Evolutionary conservation across 805 yeast genomes (phyloP), one percentile per base, ranked within the genome.

Genomic region (Wickerhamiella domercqiae): DNA sequence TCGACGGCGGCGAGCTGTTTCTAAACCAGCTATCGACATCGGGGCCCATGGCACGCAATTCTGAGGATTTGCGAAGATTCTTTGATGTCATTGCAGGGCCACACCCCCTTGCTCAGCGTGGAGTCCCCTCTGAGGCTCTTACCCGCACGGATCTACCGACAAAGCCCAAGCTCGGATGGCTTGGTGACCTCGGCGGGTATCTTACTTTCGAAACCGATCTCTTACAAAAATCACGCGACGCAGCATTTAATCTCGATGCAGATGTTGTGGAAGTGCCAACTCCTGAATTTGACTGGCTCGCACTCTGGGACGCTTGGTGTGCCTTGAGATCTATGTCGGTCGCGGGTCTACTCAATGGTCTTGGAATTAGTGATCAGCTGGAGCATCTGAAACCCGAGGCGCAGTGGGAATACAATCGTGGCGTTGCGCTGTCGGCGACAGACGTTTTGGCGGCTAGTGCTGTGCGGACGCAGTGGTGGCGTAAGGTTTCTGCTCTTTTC

Each of bases 1-100:
- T 7, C 7, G 16, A 16, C 21, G 21, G 18, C 5, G 33, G 7
- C 21, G 16, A 16, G 7, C 16, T 7, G 5, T 30, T 30, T 17
- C 9, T 13, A 7, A 21, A 13, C 5, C 18, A 30, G 7, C 20
- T 30, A 14, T 14, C 33, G 5, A 30, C 33, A 9, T 20, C 16
- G 21, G 33, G 33, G 5, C 33, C 33, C 20, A 30, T 30, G 33
- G 33, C 33, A 30, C 19, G 33, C 5, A 30, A 30, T 30, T 20
- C 21, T n/a, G 18, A 17, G 5, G 33, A 30, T 30, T 18, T 30
- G 7, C 7, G 21, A 13, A 20, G 11, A 6, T 14, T 30, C 5
- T 30, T 30, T 16, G 33, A 30, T 5, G 33, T 30, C 14, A 30
- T 30, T 20, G 19, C 33, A 7, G 33, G 33, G 11, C 19, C 5